Evolutionary conservation across 495 filamentous ascomycete species (phyloP), one percentile per base, ranked within the genome.

Genomic region (Penicillium tannophilum): DNA sequence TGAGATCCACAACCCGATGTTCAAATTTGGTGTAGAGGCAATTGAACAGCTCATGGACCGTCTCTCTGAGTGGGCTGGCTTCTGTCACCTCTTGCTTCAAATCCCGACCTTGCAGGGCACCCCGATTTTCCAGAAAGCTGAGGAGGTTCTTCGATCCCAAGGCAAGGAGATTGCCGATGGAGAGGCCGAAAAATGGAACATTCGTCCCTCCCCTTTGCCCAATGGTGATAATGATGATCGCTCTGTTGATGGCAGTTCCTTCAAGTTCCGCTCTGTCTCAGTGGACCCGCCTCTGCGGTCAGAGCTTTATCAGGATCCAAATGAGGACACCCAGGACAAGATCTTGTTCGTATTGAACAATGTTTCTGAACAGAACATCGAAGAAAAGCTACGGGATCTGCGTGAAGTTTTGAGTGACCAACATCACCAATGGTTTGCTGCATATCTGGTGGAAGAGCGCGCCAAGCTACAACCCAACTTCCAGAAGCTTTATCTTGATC

Each of bases 321-420:
- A 87, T 58, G 89, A 89, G 55, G 89, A 95, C 20, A 82, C 88
- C 2, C 91, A 95, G 56, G 94, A 97, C 67, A 95, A 92, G 69
- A 91, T 98, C 55, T 84, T 95, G 58, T 99, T 99, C 67, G 90
- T 92, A 33, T 77, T 99, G 56, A 99, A 99, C 78, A 99, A 99
- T 64, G 84, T 98, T 19, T 97, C 94, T 0, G 86, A 90, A 48
- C 85, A 88, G 20, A 98, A 97, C 54, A 80, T 98, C 10, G 86
- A 90, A 33, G 79, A 86, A 31, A 97, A 96, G 69, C 85, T 90
- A 60, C 79, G 79, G 41, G 91, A 94, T 54, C 81, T 99, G 19
- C 87, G 82, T 36, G 87, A 93, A 35, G 84, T 88, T 28, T 67
- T 98, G 51, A 83, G 91, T 43, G 85, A 90, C 53, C 83, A 86